Conservation (phyloP, 805 yeast genomes). For the Nakazawaea holstii region DNA sequence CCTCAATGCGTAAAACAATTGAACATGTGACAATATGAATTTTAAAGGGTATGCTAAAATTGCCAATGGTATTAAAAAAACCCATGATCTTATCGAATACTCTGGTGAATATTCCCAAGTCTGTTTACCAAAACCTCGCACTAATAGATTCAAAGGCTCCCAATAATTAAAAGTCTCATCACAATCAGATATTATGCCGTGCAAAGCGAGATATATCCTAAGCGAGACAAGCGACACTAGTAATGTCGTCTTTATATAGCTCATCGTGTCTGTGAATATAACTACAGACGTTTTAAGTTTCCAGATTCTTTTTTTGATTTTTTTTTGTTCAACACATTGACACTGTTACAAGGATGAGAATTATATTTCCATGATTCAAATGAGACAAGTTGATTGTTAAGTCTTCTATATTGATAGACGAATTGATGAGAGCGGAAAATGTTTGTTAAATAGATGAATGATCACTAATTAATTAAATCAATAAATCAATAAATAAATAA, state of each 20-base stretch:
- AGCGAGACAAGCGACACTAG: slow-evolving; percentile 18
- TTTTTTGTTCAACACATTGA: background rate
- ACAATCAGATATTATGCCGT: slow-evolving; percentile 80
- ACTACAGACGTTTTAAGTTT: background rate
- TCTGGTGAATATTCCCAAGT: slow-evolving; percentile 97
- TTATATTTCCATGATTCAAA: too few species aligned
- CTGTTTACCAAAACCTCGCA: slow-evolving; percentile 83
- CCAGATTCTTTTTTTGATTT: slow-evolving; percentile 1
- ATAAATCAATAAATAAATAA: slow-evolving; percentile 10
- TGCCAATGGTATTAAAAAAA: slow-evolving; percentile 53
- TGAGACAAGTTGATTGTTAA: too few species aligned
- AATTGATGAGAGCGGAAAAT: too few species aligned
- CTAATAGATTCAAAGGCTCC: slow-evolving; percentile 81
- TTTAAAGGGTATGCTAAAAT: slow-evolving; percentile 17
- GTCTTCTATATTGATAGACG: too few species aligned
- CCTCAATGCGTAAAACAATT: slow-evolving; percentile 51
- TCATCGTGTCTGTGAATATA: too few species aligned
- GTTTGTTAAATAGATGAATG: too few species aligned
- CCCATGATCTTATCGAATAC: slow-evolving; percentile 83
- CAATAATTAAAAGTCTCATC: slow-evolving; percentile 92
- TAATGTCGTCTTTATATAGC: slow-evolving; percentile 10
- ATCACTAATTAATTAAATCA: slow-evolving; percentile 9
- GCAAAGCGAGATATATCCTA: slow-evolving; percentile 37
- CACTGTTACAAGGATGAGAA: too few species aligned
- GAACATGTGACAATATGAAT: slow-evolving; percentile 11